Percentiles rank a stretch among this genome's conserved stretches.
phyloP scores from a whole-genome alignment of 208 protist genomes.

The Acanthamoeba triangularis region DNA sequence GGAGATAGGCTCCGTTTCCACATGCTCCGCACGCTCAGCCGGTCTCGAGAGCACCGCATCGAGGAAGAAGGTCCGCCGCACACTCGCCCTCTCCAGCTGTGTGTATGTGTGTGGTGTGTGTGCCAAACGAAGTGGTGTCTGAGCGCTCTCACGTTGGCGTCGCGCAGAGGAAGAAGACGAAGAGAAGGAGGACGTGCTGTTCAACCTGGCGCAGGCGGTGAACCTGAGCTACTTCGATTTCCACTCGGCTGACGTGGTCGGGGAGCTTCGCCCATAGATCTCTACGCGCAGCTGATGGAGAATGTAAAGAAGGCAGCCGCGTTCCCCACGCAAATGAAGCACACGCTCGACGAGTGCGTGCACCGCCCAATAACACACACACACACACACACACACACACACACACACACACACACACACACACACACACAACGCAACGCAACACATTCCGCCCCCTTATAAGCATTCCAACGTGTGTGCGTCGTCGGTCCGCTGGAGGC shows the following conservation, averaged over 20 bases:
- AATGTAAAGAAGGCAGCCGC: conserved; percentile 15
- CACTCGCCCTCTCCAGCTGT: no score
- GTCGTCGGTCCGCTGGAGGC: not conserved
- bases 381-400: no score
- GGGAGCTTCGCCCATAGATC: not conserved
- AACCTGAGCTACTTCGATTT: conserved; percentile 50
- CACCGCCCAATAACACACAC: no score
- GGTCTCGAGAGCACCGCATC: not conserved
- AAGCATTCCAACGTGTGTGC: not conserved
- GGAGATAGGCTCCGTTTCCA: not conserved
- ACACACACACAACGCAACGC: no score
- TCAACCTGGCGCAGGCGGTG: conserved; percentile 54
- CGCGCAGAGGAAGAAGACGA: not conserved
- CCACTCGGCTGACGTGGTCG: not conserved
- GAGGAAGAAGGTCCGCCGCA: not conserved
- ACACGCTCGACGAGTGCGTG: not conserved
- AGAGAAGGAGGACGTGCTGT: conserved; percentile 47
- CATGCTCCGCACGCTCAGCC: not conserved
- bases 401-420: no score
- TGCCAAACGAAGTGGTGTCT: no score
- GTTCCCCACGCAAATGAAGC: not conserved
- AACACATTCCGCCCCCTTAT: no score
- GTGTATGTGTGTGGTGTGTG: no score
- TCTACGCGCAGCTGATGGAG: conserved; percentile 4
- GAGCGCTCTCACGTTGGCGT: no score